Evolutionary conservation across 2,329 filamentous ascomycete genomes (phyloP).

Genomic region (Talaromyces sp.): DNA sequence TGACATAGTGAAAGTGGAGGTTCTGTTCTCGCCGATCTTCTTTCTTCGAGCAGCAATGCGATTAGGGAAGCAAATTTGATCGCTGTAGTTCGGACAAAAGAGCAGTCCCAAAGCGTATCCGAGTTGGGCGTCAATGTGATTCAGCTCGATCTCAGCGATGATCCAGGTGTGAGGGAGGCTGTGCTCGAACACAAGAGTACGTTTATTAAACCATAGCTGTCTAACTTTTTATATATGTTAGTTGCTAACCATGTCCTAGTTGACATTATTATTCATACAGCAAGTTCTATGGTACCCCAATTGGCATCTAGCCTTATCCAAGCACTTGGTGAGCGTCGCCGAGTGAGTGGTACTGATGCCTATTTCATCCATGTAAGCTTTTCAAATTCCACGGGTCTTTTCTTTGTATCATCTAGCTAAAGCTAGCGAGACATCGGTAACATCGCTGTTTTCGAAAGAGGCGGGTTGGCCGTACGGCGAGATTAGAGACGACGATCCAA

Average conservation of each 20-base stretch:
- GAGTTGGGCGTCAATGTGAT: slow-evolving; percentile 2
- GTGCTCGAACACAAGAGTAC: not conserved
- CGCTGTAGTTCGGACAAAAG: not conserved
- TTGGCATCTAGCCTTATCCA: not conserved
- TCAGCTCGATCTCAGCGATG: not conserved
- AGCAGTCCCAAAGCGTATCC: not conserved
- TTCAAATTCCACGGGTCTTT: not conserved
- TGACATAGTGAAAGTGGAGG: not conserved
- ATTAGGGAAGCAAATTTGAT: not conserved
- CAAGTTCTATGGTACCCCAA: not conserved
- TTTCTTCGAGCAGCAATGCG: not conserved
- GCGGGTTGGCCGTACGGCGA: not conserved
- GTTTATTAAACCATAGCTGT: not conserved
- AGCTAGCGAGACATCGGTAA: not conserved
- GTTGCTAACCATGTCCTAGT: not conserved
- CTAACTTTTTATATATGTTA: not conserved
- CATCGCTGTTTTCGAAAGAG: not conserved
- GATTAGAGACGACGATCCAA: slow-evolving; percentile 2
- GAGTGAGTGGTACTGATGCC: not conserved
- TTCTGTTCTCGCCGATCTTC: not conserved
- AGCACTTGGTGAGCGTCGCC: slow-evolving; percentile 1
- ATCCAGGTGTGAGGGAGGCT: not conserved
- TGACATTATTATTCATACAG: not conserved
- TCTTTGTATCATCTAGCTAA: not conserved
- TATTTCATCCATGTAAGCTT: not conserved